phyloP scores from a whole-genome alignment of 192 early-diverging fungal species.

The Thoreauomyces humboldtii region DNA sequence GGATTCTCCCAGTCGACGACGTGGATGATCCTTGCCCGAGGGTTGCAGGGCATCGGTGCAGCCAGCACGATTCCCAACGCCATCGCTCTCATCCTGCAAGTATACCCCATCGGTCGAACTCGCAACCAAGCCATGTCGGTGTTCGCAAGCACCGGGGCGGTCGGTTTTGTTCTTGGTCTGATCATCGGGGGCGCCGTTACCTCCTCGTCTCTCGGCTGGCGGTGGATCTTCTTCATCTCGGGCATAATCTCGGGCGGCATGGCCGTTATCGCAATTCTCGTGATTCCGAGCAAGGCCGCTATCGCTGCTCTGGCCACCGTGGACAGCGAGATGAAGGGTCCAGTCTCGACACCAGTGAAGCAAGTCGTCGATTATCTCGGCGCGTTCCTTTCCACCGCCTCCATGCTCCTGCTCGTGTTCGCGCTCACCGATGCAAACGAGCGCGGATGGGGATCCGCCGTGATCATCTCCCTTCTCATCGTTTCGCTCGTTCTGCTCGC shows the following conservation, averaged over 20 bases:
- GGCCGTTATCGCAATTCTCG: constrained; percentile 8
- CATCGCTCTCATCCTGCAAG: constrained; percentile 25
- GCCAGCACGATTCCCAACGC: constrained; percentile 30
- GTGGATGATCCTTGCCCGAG: constrained; percentile 36
- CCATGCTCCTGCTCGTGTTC: constrained; percentile 31
- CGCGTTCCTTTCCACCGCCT: constrained; percentile 27
- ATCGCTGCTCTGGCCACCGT: background rate
- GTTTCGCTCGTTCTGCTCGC: constrained; percentile 30
- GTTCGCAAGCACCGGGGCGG: constrained; percentile 25
- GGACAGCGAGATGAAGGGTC: background rate
- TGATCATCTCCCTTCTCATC: constrained; percentile 23
- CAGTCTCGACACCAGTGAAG: background rate
- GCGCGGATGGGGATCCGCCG: constrained; percentile 17
- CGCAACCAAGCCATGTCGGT: constrained; percentile 27
- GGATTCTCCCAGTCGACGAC: constrained; percentile 28
- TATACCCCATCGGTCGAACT: constrained; percentile 18
- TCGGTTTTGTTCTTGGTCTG: constrained; percentile 28
- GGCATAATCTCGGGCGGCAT: constrained; percentile 13
- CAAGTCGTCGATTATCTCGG: constrained; percentile 24
- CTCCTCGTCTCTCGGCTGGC: constrained; percentile 24
- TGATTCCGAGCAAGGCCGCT: constrained; percentile 4
- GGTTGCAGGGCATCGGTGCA: constrained; percentile 33
- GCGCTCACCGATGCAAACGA: constrained; percentile 22
- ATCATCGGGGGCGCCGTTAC: constrained; percentile 29
- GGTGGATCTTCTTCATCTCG: constrained; percentile 26